Evolutionary conservation across 345 rosid species (phyloP).

Genomic region (Eucalyptus grandis): DNA sequence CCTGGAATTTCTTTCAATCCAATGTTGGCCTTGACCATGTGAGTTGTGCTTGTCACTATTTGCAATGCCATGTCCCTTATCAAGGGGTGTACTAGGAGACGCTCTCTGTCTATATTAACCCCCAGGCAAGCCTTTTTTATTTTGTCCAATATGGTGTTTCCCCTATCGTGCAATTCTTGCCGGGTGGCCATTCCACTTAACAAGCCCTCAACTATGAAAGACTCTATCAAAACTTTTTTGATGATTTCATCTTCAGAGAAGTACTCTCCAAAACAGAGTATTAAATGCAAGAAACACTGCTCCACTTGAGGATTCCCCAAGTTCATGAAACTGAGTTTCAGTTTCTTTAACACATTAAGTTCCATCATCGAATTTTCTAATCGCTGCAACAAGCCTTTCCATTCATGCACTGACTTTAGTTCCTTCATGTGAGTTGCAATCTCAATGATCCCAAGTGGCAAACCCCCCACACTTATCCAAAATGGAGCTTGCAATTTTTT

Average conservation of each 20-base stretch:
- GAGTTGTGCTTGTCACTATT: neutral
- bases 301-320: neutral
- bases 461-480: neutral
- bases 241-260: no score
- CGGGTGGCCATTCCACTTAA: neutral
- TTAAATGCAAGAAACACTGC: slow-evolving; percentile 9
- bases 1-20: neutral
- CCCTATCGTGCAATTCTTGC: neutral
- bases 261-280: neutral
- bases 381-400: no score
- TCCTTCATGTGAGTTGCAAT: slow-evolving; percentile 4
- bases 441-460: slow-evolving; percentile 2
- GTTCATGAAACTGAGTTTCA: neutral
- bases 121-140: neutral
- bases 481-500: neutral
- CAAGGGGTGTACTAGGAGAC: neutral
- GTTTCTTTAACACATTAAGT: no score
- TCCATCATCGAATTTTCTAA: no score
- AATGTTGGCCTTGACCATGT: neutral
- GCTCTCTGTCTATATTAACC: no score
- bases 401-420: neutral
- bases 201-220: slow-evolving; percentile 6
- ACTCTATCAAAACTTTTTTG: neutral
- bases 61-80: slow-evolving; percentile 8
- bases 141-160: neutral